These are phyloP conservation scores for Cytospora schulzeri DNA, from an alignment of 2,329 filamentous ascomycete genomes.

Conservation along the genomic window DNA sequence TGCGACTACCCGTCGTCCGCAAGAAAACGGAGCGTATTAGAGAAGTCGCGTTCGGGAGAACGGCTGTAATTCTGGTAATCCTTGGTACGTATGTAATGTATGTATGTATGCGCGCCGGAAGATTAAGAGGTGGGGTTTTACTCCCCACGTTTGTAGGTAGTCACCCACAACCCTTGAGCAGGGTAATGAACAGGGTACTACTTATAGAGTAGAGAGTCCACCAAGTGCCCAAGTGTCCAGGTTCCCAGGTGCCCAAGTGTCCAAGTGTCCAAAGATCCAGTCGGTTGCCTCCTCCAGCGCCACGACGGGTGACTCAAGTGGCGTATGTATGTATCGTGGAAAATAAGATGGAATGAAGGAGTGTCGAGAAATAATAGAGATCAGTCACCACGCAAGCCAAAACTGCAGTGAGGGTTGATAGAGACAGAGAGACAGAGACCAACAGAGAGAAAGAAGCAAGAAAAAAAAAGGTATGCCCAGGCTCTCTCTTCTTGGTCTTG, in stretches of 20 bases:
- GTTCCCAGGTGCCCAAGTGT: too few species aligned
- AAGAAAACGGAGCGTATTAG: neutral
- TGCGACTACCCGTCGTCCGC: constrained; percentile 13
- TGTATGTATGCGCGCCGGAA: too few species aligned
- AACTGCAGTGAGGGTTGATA: too few species aligned
- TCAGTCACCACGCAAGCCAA: neutral
- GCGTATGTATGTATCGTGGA: neutral
- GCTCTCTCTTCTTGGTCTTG: too few species aligned
- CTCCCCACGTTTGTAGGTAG: neutral
- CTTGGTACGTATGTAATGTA: too few species aligned
- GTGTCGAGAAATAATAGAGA: neutral
- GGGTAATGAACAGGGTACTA: too few species aligned
- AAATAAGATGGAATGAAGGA: neutral
- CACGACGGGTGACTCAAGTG: constrained; percentile 6
- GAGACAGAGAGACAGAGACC: too few species aligned
- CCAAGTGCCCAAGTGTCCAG: too few species aligned
- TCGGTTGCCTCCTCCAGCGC: neutral
- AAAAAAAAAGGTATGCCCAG: neutral
- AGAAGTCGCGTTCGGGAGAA: constrained; percentile 11
- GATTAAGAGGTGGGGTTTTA: neutral
- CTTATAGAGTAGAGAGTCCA: too few species aligned
- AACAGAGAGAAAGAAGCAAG: too few species aligned
- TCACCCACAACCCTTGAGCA: neutral
- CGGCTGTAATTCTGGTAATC: too few species aligned
- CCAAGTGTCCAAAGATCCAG: neutral